Base-by-base conservation (phyloP, 805 yeast genomes). In the Zygosaccharomyces gambellarensis region DNA sequence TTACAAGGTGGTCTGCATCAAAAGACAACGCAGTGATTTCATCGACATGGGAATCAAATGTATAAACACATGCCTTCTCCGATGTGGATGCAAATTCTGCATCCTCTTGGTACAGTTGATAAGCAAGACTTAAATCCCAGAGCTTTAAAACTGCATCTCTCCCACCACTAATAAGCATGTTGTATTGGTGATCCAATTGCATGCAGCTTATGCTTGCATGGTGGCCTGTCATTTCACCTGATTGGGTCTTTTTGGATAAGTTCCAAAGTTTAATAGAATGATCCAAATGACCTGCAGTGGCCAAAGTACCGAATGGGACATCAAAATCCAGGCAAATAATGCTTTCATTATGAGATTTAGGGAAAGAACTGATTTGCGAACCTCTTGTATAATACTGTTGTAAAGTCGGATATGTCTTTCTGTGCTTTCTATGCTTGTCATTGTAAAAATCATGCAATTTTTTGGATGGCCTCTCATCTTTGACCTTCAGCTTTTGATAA, bases 201-300 rank as follows among this genome's bases (percentile, higher is more conserved):
- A 85, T 67, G 55, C 85, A 80, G 41, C 70, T 71, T 5, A 85
- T 84, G 5, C 80, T 68, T 0, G 86, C 80, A 27, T 51, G 29
- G 60, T 85, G 92, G 17, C 90, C 90, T 46, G 72, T 77, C 43
- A 85, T 69, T 29, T 71, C 60, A 2, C 82, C 82, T 23, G 70
- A 59, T 43, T 78, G 75, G 50, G 71, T 72, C 9, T 80, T 76
- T 27, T 78, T 72, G 34, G 83, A 77, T 57, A 85, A 66, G 70
- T 90, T 95, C 96, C 96, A 90, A 4, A 90, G 85, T 54, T 84
- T 76, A 3, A 89, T 84, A 0, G 85, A 79, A 62, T 83, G 87
- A 63, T 89, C 96, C 57, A 81, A 69, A 10, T 89, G 80, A 2
- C 63, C 66, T 0, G 96, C 88, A 12, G 90, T 78, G 1, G 89